A percentile compares a stretch with the other conserved stretches of the same genome.
phyloP scores from a whole-genome alignment of 164 flowering plant genomes.

The Berberis thunbergii region DNA sequence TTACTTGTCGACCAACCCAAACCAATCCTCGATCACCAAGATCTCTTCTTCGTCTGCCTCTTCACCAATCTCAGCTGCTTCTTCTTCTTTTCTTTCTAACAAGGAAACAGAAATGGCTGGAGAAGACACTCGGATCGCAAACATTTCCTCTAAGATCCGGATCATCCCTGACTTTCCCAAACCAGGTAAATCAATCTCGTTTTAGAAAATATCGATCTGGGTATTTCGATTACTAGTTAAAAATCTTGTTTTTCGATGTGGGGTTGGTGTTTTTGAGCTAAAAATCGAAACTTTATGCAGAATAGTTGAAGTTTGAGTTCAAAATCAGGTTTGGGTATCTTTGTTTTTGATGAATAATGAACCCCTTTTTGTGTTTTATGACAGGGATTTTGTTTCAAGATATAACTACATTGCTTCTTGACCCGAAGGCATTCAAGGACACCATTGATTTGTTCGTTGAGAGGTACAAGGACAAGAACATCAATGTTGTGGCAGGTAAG shows the following conservation, averaged over 20 bases:
- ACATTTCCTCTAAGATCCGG: too few relatives aligned
- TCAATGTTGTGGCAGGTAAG: constrained; percentile 86
- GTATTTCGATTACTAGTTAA: background rate
- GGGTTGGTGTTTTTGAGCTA: background rate
- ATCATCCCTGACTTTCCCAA: background rate
- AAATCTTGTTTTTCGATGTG: background rate
- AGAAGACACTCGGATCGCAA: too few relatives aligned
- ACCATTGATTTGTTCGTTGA: constrained; percentile 93
- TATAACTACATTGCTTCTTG: constrained; percentile 88
- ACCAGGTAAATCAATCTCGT: background rate
- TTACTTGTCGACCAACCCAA: too few relatives aligned
- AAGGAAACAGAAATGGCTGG: too few relatives aligned
- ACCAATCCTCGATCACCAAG: too few relatives aligned
- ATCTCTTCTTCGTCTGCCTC: too few relatives aligned
- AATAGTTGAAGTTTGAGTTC: background rate
- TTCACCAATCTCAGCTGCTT: too few relatives aligned
- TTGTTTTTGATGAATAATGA: background rate
- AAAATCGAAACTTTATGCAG: background rate
- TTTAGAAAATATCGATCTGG: background rate
- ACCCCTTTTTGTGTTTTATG: background rate
- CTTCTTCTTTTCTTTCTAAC: too few relatives aligned
- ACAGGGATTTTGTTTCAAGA: constrained; percentile 96
- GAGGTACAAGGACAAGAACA: constrained; percentile 62
- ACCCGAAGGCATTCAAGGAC: constrained; percentile 72
- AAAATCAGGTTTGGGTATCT: background rate